Evolutionary conservation across 805 yeast genomes (phyloP).

Genomic region (Saturnispora silvae): DNA sequence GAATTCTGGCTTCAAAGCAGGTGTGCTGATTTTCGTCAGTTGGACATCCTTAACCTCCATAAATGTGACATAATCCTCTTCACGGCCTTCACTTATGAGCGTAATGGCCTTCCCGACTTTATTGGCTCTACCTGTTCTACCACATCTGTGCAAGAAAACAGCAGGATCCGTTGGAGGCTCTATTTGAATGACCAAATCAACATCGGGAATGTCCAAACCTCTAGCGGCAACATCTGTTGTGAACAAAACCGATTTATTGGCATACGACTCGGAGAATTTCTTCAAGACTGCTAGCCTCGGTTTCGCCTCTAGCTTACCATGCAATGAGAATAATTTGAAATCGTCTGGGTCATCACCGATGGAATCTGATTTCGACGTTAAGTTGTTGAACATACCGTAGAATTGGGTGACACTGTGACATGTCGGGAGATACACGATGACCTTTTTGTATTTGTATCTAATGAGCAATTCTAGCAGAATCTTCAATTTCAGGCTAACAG

Average conservation of each 20-base stretch:
- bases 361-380: constrained; percentile 24
- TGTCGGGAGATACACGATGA: constrained; percentile 88
- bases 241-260: constrained; percentile 50
- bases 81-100: constrained; percentile 63
- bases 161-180: constrained; percentile 95
- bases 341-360: constrained; percentile 10
- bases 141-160: constrained; percentile 85
- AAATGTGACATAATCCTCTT: constrained; percentile 72
- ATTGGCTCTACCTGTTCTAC: constrained; percentile 92
- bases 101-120: constrained; percentile 70
- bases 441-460: constrained; percentile 54
- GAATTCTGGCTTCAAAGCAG: constrained; percentile 11
- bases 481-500: constrained; percentile 54
- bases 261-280: constrained; percentile 40
- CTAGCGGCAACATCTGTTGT: constrained; percentile 99
- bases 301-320: constrained; percentile 80
- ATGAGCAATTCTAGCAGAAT: constrained; percentile 42
- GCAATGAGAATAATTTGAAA: constrained; percentile 55
- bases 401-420: constrained; percentile 76
- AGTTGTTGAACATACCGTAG: constrained; percentile 40
- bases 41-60: constrained; percentile 60
- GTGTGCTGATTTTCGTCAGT: constrained; percentile 32
- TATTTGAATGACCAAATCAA: constrained; percentile 84
- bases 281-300: constrained; percentile 67
- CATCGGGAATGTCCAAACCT: constrained; percentile 92